Base-by-base conservation (phyloP, 768 basidiomycete species). In the Terana coerulea region DNA sequence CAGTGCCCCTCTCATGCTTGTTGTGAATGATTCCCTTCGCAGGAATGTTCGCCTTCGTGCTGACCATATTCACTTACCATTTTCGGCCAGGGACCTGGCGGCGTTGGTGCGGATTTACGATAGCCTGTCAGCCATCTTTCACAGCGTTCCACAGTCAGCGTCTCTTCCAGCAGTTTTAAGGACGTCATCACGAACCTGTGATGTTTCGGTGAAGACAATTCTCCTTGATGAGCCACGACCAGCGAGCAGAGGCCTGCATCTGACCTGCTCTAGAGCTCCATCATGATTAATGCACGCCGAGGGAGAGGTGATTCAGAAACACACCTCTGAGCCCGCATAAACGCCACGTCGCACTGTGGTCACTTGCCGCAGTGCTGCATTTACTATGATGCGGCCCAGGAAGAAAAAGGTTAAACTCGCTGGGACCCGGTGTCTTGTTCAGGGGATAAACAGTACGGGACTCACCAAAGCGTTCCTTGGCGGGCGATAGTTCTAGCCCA, bases 91-190 rank as follows among this genome's bases (percentile, higher is more conserved):
- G 53, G 28, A 42, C 34, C 29, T 45, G 41, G 35, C 55, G 55
- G 55, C 51, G 55, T 49, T 57, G 55, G 46, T 57, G 55, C 55
- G 55, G 55, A 17, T 14, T 47, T 55, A 55, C 35, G 50, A 6
- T 14, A 12, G 7, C 42, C 46, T 49, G 24, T 19, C 43, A 43
- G 52, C 11, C 24, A 22, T 22, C 17, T 37, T 53, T 24, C 44
- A 39, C 37, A 10, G 17, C n/a, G n/a, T n/a, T n/a, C n/a, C n/a
- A n/a, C n/a, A n/a, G n/a, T n/a, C n/a, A n/a, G n/a, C n/a, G n/a
- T n/a, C n/a, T n/a, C n/a, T n/a, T n/a, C n/a, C n/a, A n/a, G n/a
- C n/a, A n/a, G n/a, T n/a, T n/a, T n/a, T n/a, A n/a, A n/a, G n/a
- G n/a, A n/a, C n/a, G n/a, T n/a, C n/a, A n/a, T n/a, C n/a, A n/a